A percentile compares a stretch with the other conserved stretches of the same genome.
phyloP scores from a whole-genome alignment of 139 green algal genomes.

The Picochlorum sp. region DNA sequence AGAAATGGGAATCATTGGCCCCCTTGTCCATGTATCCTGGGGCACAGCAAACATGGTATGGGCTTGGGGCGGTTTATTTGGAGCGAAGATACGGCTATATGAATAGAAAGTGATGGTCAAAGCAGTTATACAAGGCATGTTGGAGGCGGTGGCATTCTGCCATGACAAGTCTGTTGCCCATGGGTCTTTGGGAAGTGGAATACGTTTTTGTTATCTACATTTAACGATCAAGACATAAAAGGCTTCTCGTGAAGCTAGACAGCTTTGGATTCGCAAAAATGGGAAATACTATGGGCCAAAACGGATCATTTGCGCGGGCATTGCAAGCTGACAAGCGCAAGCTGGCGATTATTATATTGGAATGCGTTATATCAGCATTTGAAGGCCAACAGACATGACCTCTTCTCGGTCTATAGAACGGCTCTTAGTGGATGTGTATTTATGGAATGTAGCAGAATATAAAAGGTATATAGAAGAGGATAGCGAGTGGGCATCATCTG shows the following conservation, averaged over 20 bases:
- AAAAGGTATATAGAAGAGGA: constrained; percentile 30
- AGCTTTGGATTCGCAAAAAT: constrained; percentile 62
- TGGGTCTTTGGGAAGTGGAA: constrained; percentile 54
- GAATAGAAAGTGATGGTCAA: constrained; percentile 34
- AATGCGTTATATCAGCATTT: constrained; percentile 21
- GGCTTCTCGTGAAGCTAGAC: constrained; percentile 66
- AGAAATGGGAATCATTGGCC: constrained; percentile 53
- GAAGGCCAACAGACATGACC: background rate
- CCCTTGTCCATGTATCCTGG: constrained; percentile 52
- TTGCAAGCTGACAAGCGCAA: constrained; percentile 17
- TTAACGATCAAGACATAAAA: constrained; percentile 34
- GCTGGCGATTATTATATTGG: constrained; percentile 26
- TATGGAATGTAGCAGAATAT: constrained; percentile 21
- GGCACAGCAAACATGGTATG: constrained; percentile 23
- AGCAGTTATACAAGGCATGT: constrained; percentile 23
- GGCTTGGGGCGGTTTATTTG: constrained; percentile 28
- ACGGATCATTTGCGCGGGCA: constrained; percentile 13
- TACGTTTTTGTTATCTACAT: constrained; percentile 53
- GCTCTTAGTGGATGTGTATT: constrained; percentile 25
- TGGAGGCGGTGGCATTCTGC: constrained; percentile 49
- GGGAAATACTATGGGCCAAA: constrained; percentile 1
- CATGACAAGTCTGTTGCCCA: constrained; percentile 55
- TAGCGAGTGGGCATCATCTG: constrained; percentile 22
- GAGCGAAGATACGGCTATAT: constrained; percentile 10
- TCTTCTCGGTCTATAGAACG: constrained; percentile 7